These are phyloP conservation scores for Sporothrix dimorphospora DNA, from an alignment of 2,329 filamentous ascomycete genomes.

Conservation along the genomic window DNA sequence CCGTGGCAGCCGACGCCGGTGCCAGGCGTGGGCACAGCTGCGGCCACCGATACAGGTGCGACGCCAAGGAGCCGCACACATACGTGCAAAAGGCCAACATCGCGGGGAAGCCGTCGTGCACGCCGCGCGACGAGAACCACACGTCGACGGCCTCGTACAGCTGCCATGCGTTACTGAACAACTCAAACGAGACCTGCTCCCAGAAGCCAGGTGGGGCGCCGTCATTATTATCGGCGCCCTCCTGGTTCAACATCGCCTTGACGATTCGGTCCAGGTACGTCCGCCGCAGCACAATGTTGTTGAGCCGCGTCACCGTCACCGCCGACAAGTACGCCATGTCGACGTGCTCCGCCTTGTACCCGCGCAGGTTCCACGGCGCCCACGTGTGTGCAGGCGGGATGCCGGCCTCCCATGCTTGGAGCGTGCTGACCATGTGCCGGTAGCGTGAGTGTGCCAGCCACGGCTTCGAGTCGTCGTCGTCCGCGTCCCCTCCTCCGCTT, in stretches of 20 bases:
- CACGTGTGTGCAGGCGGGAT: constrained; percentile 42
- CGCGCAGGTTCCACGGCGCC: constrained; percentile 45
- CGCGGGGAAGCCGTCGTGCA: constrained; percentile 9
- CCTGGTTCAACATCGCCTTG: background rate
- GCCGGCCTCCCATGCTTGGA: constrained; percentile 35
- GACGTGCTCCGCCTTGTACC: constrained; percentile 41
- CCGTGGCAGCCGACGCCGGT: background rate
- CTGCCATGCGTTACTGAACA: constrained; percentile 12
- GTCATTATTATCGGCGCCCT: background rate
- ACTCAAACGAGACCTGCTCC: constrained; percentile 17
- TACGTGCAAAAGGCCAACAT: constrained; percentile 19
- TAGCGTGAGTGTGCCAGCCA: constrained; percentile 13
- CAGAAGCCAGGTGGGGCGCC: constrained; percentile 1
- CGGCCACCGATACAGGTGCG: constrained; percentile 15
- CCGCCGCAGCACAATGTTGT: constrained; percentile 44
- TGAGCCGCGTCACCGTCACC: constrained; percentile 44
- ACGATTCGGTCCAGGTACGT: constrained; percentile 41
- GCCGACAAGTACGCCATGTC: constrained; percentile 44
- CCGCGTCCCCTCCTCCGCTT: background rate
- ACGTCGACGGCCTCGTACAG: constrained; percentile 17
- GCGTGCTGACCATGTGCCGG: constrained; percentile 9
- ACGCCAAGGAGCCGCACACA: constrained; percentile 10
- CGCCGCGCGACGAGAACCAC: constrained; percentile 11
- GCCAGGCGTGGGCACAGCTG: constrained; percentile 14
- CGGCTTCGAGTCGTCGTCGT: constrained; percentile 6